Conservation (phyloP, 164 flowering plant genomes). For the Platanus orientalis region DNA sequence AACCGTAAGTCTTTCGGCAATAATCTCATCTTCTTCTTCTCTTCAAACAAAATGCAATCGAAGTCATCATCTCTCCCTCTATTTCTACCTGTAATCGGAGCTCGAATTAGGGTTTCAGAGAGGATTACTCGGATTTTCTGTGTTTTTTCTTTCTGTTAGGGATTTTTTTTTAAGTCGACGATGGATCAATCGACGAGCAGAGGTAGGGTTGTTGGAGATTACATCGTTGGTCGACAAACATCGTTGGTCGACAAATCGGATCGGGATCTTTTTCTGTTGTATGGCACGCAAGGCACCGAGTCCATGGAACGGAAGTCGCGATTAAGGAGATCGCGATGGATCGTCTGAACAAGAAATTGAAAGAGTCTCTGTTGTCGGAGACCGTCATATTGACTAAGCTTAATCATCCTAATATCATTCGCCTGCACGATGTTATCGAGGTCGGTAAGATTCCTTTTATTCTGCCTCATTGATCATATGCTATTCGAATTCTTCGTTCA, state of each 20-base stretch:
- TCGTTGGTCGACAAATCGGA: conserved; percentile 75
- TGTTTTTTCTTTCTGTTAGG: background rate
- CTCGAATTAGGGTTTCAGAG: conserved; percentile 1
- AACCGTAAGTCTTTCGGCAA: no score
- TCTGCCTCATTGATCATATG: no score
- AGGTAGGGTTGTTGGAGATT: conserved; percentile 54
- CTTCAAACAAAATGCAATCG: no score
- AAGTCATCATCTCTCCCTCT: no score
- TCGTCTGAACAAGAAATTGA: conserved; percentile 66
- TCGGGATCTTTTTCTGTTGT: conserved; percentile 93
- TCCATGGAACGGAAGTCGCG: conserved; percentile 85
- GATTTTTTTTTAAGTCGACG: background rate
- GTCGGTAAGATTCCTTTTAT: conserved; percentile 26
- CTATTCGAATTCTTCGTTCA: no score
- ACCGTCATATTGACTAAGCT: conserved; percentile 63
- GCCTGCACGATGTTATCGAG: conserved; percentile 82
- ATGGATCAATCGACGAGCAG: conserved; percentile 44
- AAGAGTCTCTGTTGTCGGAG: conserved; percentile 84
- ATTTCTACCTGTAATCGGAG: background rate
- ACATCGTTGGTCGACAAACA: conserved; percentile 50
- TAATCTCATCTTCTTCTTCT: no score
- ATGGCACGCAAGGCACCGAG: conserved; percentile 85
- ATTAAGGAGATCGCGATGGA: conserved; percentile 80
- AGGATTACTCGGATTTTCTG: conserved; percentile 15
- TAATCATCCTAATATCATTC: conserved; percentile 85